Evolutionary conservation across 257 asterid species (phyloP), one percentile per base, ranked within the genome.

Genomic region (Coffea canephora): DNA sequence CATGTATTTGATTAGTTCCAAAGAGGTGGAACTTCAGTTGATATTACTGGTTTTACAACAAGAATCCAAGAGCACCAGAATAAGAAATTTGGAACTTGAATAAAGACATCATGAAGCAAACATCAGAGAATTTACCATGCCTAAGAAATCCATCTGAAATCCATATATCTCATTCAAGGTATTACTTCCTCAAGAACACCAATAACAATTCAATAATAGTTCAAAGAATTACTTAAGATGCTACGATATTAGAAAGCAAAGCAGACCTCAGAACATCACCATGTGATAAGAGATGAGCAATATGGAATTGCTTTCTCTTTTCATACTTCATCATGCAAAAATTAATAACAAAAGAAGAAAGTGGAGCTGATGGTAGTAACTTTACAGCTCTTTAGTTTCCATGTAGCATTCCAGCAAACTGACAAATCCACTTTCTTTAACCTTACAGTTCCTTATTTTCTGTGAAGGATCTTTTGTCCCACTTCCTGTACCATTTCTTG

Each of bases 1-100:
- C 67, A 36, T 10, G 13, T 34, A 23, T 74, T 70, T 68, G 62
- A 54, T 77, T 27, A 78, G 77, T 77, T 25, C 57, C 81, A 69
- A 77, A 68, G 36, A n/a, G 45, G 61, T 31, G 34, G 34, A 31
- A 31, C 34, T 31, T 31, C 34, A 31, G 34, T 31, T 31, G 34
- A 31, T 31, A 31, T 31, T 31, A 31, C 34, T 31, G 34, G 34
- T 31, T 31, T 31, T 31, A 31, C 34, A 31, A 31, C 34, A 25
- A 72, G 45, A 73, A 68, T 15, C 55, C 8, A 5, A 77, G 72
- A 31, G 73, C 16, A 19, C 69, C 68, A 67, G 27, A 69, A 18
- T n/a, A 55, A 54, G 43, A 55, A 14, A 34, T 5, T 76, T 25
- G 43, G 31, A 27, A 46, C 25, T 5, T 3, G 31, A 48, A 43